These are phyloP conservation scores for Ophiostoma sp. DNA, from an alignment of 2,329 filamentous ascomycete species.

Conservation along the genomic window DNA sequence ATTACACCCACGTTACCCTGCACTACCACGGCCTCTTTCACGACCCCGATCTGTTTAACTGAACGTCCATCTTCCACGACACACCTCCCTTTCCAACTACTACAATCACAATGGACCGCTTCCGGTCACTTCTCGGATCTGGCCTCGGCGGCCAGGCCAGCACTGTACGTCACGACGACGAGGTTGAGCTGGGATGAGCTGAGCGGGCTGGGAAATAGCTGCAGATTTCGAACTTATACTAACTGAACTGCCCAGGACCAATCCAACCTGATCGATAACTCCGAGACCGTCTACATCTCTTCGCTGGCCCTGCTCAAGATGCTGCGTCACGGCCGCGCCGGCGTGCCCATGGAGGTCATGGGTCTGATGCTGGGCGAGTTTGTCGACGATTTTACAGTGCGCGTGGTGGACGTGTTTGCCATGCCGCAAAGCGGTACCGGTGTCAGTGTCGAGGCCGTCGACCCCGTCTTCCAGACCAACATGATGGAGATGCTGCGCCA, in stretches of 20 bases:
- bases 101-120: conserved; percentile 68
- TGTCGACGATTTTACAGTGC: conserved; percentile 97
- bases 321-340: conserved; percentile 92
- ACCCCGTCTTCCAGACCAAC: conserved; percentile 98
- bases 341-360: conserved; percentile 99
- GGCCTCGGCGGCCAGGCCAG: conserved; percentile 56
- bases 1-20: background rate
- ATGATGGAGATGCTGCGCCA: conserved; percentile 99
- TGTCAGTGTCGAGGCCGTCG: conserved; percentile 95
- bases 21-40: background rate
- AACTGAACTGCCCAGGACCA: conserved; percentile 61
- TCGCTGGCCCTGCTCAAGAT: conserved; percentile 97
- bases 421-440: conserved; percentile 99
- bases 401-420: conserved; percentile 96
- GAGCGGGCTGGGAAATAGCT: background rate
- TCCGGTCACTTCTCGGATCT: conserved; percentile 78
- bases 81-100: conserved; percentile 23
- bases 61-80: background rate
- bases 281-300: conserved; percentile 98
- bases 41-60: background rate
- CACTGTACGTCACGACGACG: conserved; percentile 46
- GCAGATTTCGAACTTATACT: background rate
- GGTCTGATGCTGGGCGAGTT: conserved; percentile 98
- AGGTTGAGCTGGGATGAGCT: background rate
- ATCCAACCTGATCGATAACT: conserved; percentile 90